These are phyloP conservation scores for Tarenaya hassleriana DNA, from an alignment of 345 rosid genomes.

Conservation along the genomic window DNA sequence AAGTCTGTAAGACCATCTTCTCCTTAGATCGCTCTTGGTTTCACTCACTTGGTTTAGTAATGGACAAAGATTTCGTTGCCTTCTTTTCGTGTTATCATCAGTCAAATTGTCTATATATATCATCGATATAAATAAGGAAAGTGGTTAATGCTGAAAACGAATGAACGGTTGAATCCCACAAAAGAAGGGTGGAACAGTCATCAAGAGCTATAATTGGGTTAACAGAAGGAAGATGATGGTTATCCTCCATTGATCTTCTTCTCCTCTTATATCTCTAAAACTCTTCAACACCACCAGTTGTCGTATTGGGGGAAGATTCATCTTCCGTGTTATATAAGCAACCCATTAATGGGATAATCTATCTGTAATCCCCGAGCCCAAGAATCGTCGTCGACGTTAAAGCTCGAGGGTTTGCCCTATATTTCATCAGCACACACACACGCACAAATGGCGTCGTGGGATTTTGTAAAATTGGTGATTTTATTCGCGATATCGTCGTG, in stretches of 20 bases:
- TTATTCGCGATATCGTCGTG: constrained; percentile 7
- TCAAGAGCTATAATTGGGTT: constrained; percentile 19
- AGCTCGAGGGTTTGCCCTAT: constrained; percentile 6
- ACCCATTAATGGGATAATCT: background rate
- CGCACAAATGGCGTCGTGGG: background rate
- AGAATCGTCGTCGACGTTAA: constrained; percentile 2
- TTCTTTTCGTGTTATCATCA: no score
- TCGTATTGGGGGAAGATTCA: no score
- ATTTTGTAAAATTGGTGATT: constrained; percentile 10
- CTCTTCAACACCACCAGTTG: no score
- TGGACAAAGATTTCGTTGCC: no score
- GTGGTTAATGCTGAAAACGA: constrained; percentile 3
- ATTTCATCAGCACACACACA: background rate
- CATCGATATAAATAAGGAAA: constrained; percentile 17
- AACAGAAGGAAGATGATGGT: no score
- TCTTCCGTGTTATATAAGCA: constrained; percentile 17
- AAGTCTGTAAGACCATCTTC: constrained; percentile 42
- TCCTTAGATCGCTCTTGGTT: constrained; percentile 10
- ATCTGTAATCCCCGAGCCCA: background rate
- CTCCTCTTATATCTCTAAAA: background rate
- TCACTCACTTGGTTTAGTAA: no score
- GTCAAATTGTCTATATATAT: no score
- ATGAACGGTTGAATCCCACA: constrained; percentile 9
- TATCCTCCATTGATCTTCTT: constrained; percentile 14
- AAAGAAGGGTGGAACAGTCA: constrained; percentile 22